These are phyloP conservation scores for Cladosporium sp. DNA, from an alignment of 2,329 filamentous ascomycete species.

Conservation along the genomic window DNA sequence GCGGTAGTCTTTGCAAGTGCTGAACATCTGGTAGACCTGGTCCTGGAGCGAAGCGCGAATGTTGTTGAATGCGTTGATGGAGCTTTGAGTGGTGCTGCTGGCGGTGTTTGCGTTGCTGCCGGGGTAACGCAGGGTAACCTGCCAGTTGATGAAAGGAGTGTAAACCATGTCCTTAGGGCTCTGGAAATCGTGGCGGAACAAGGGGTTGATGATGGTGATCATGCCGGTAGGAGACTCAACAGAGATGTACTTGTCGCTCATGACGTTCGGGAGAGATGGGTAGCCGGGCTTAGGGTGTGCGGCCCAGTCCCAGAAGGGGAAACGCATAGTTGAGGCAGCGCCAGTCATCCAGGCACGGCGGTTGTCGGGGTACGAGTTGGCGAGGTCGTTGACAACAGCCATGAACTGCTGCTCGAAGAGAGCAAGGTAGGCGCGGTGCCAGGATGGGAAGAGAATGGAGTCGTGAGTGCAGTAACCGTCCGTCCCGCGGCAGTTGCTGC, in stretches of 20 bases:
- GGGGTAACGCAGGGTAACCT: conserved; percentile 34
- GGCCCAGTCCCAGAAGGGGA: conserved; percentile 35
- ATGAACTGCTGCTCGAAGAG: conserved; percentile 38
- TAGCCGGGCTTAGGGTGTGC: conserved; percentile 24
- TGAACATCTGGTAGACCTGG: conserved; percentile 36
- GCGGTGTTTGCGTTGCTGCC: conserved; percentile 27
- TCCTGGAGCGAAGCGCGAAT: conserved; percentile 32
- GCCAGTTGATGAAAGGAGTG: conserved; percentile 33
- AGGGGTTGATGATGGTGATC: conserved; percentile 22
- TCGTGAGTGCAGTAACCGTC: conserved; percentile 40
- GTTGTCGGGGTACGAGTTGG: conserved; percentile 27
- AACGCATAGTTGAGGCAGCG: conserved; percentile 30
- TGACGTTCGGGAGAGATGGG: conserved; percentile 27
- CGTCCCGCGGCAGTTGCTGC: conserved; percentile 29
- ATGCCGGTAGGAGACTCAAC: conserved; percentile 24
- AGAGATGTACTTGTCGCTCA: conserved; percentile 28
- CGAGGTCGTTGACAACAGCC: conserved; percentile 30
- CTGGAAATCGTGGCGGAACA: conserved; percentile 24
- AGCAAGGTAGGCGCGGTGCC: conserved; percentile 37
- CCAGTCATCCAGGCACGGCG: conserved; percentile 25
- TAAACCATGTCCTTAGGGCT: conserved; percentile 30
- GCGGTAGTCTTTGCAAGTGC: conserved; percentile 35
- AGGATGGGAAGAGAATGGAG: conserved; percentile 36
- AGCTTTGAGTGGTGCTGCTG: conserved; percentile 23
- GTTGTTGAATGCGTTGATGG: conserved; percentile 30